These are phyloP conservation scores for Salix purpurea DNA, from an alignment of 345 rosid species.

Conservation along the genomic window DNA sequence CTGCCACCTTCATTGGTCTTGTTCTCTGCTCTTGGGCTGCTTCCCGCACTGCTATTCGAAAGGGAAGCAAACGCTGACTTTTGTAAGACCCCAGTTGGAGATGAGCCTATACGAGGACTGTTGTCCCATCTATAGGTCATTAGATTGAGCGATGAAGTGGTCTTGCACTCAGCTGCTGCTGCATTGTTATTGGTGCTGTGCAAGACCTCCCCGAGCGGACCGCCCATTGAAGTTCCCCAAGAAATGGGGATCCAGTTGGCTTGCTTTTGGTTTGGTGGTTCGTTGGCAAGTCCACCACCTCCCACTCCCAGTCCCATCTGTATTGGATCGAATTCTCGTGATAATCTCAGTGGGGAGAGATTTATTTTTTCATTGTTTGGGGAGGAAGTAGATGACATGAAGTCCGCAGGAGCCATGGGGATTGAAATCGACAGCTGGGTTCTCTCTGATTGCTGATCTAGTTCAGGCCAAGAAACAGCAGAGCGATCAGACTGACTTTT, in stretches of 20 bases:
- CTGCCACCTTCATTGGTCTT: conserved; percentile 33
- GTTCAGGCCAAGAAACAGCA: conserved; percentile 42
- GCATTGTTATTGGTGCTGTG: conserved; percentile 39
- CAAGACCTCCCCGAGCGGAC: conserved; percentile 72
- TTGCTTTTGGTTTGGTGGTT: conserved; percentile 37
- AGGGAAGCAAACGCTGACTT: conserved; percentile 60
- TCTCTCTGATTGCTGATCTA: conserved; percentile 40
- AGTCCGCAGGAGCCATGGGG: conserved; percentile 46
- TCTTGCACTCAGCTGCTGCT: conserved; percentile 33
- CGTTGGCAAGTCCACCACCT: conserved; percentile 34
- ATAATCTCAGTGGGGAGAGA: conserved; percentile 45
- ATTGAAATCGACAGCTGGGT: conserved; percentile 64
- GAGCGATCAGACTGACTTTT: conserved; percentile 37
- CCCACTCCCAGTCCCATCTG: conserved; percentile 59
- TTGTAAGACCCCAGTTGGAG: conserved; percentile 80
- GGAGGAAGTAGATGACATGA: conserved; percentile 47
- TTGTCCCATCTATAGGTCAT: conserved; percentile 53
- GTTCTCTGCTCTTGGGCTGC: conserved; percentile 58
- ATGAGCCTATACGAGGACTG: conserved; percentile 48
- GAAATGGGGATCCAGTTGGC: conserved; percentile 51
- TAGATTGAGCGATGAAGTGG: conserved; percentile 42
- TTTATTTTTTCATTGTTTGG: conserved; percentile 39
- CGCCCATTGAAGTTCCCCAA: conserved; percentile 64
- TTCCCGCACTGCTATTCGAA: conserved; percentile 81
- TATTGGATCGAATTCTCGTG: conserved; percentile 38